Evolutionary conservation across 2,329 filamentous ascomycete species (phyloP).

Genomic region (Sclerotinia minor): DNA sequence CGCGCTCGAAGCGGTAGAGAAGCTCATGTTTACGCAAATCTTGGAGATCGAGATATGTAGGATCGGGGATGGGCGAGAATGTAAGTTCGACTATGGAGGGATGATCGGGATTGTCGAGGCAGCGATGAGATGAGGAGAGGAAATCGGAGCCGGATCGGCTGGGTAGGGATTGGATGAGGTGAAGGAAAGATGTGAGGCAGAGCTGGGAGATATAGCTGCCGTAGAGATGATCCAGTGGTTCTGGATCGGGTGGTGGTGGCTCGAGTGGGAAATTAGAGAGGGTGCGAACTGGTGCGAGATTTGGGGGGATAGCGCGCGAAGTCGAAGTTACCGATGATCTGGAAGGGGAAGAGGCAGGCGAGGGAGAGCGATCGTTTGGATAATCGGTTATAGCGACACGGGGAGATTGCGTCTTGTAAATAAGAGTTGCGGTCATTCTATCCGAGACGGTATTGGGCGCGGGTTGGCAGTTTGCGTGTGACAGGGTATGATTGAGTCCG

Average conservation of each 20-base stretch:
- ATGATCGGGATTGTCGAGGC: constrained; percentile 59
- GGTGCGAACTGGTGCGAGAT: constrained; percentile 58
- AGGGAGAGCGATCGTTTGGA: constrained; percentile 43
- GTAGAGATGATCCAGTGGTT: constrained; percentile 65
- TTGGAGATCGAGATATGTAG: constrained; percentile 63
- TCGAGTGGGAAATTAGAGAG: constrained; percentile 61
- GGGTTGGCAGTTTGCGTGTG: constrained; percentile 63
- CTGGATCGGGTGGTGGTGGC: constrained; percentile 53
- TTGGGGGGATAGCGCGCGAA: constrained; percentile 38
- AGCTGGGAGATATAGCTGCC: constrained; percentile 65
- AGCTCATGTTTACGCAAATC: constrained; percentile 78
- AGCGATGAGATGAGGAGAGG: constrained; percentile 62
- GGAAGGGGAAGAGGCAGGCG: constrained; percentile 33
- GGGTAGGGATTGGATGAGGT: constrained; percentile 64
- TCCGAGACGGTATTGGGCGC: constrained; percentile 50
- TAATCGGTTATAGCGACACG: constrained; percentile 43
- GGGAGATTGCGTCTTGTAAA: constrained; percentile 55
- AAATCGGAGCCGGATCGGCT: constrained; percentile 52
- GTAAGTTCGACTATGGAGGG: constrained; percentile 67
- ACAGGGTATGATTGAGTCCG: constrained; percentile 61
- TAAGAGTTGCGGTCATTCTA: constrained; percentile 61
- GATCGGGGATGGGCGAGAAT: constrained; percentile 59
- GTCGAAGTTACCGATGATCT: constrained; percentile 19
- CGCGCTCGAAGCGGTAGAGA: constrained; percentile 79
- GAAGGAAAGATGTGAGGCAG: constrained; percentile 63